Conservation (phyloP, 768 basidiomycete species). For the Amanita jacksonii region DNA sequence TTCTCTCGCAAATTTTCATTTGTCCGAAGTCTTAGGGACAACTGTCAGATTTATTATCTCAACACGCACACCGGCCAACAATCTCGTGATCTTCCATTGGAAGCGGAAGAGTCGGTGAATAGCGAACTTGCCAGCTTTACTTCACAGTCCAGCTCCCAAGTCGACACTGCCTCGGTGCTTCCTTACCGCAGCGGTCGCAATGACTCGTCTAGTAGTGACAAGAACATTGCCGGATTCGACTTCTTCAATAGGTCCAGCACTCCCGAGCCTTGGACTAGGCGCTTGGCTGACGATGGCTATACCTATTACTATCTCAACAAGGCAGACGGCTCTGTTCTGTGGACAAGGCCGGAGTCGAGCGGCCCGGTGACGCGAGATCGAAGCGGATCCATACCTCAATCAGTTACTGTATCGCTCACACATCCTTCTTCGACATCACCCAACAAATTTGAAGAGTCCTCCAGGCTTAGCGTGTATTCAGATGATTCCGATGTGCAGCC, state of each 20-base stretch:
- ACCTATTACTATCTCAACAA: constrained; percentile 76
- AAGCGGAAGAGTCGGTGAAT: constrained; percentile 57
- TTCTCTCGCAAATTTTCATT: constrained; percentile 4
- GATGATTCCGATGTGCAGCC: constrained; percentile 73
- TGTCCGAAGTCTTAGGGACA: background rate
- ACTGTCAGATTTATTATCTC: constrained; percentile 82
- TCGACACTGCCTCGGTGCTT: constrained; percentile 42
- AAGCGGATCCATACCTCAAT: constrained; percentile 11
- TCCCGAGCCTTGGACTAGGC: constrained; percentile 78
- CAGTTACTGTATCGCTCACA: constrained; percentile 11
- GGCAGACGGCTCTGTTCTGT: constrained; percentile 53
- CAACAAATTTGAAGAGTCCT: constrained; percentile 24
- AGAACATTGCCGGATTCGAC: constrained; percentile 48
- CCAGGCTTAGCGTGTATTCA: constrained; percentile 59
- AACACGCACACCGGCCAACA: constrained; percentile 83
- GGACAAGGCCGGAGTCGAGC: constrained; percentile 49
- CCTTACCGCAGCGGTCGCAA: constrained; percentile 32
- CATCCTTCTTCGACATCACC: constrained; percentile 17
- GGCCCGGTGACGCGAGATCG: background rate
- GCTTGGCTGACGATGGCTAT: constrained; percentile 73
- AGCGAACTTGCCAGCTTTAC: constrained; percentile 52
- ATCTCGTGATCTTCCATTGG: constrained; percentile 75
- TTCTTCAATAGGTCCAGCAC: constrained; percentile 47
- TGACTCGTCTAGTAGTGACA: constrained; percentile 25
- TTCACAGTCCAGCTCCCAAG: constrained; percentile 47